phyloP scores from a whole-genome alignment of 225 moss, liverwort and hornwort genomes.

The Marchantia polymorpha region DNA sequence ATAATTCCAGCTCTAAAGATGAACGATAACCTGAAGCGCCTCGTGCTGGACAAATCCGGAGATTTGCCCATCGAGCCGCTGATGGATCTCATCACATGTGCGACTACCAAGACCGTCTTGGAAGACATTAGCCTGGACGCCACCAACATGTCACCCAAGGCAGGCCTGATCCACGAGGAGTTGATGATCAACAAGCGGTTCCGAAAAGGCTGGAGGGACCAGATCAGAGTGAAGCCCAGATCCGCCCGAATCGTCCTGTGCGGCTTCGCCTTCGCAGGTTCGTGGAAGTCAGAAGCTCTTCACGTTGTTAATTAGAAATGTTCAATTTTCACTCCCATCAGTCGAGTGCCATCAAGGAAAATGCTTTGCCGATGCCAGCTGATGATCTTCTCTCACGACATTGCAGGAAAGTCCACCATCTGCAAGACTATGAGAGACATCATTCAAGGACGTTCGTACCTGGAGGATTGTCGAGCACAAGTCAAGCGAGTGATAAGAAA shows the following conservation, averaged over 20 bases:
- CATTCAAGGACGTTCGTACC: neutral
- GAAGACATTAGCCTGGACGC: neutral
- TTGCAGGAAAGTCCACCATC: constrained; percentile 22
- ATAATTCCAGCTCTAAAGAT: constrained; percentile 22
- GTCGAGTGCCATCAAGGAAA: neutral
- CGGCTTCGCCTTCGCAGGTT: constrained; percentile 29
- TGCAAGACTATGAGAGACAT: constrained; percentile 17
- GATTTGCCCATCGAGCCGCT: constrained; percentile 1
- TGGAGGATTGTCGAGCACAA: neutral
- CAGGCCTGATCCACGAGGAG: constrained; percentile 19
- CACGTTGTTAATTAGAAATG: neutral
- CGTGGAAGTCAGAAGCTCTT: neutral
- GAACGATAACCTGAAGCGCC: constrained; percentile 9
- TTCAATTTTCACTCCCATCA: neutral
- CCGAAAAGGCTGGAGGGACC: constrained; percentile 21
- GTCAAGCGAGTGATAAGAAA: neutral
- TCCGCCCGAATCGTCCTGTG: constrained; percentile 27
- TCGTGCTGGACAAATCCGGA: neutral
- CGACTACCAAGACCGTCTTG: constrained; percentile 8
- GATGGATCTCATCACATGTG: constrained; percentile 8
- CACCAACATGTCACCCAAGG: neutral
- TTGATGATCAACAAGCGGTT: constrained; percentile 19
- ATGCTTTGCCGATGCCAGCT: neutral
- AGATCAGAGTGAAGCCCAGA: constrained; percentile 20
- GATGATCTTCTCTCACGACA: neutral